Evolutionary conservation across 257 asterid genomes (phyloP).

Genomic region (Przewalskia tangutica): DNA sequence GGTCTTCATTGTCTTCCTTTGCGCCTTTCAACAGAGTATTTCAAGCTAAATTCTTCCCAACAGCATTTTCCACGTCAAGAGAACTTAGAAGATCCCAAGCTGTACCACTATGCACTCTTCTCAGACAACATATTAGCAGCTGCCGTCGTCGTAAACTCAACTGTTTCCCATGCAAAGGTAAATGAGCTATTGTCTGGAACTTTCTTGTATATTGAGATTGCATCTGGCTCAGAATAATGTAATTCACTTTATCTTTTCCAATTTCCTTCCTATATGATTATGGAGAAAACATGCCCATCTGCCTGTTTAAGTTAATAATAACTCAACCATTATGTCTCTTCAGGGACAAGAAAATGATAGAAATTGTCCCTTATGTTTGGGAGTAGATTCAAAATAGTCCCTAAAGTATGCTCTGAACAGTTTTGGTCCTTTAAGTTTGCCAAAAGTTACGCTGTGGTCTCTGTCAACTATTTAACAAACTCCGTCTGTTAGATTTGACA

Average conservation of each 20-base stretch:
- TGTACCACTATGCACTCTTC: constrained; percentile 84
- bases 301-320: not conserved
- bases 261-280: not conserved
- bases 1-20: constrained; percentile 68
- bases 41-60: constrained; percentile 45
- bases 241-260: not conserved
- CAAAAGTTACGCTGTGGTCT: no score
- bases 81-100: constrained; percentile 48
- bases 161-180: constrained; percentile 71
- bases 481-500: no score
- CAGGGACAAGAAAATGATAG: no score
- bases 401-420: no score
- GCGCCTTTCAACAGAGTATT: constrained; percentile 56
- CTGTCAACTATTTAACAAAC: no score
- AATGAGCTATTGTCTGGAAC: not conserved
- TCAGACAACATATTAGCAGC: constrained; percentile 86
- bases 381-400: no score
- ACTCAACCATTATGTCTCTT: no score
- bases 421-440: no score
- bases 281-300: not conserved
- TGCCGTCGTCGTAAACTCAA: constrained; percentile 86
- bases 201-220: not conserved
- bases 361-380: no score
- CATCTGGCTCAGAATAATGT: not conserved
- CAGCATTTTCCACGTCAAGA: constrained; percentile 51